A percentile compares a stretch with the other conserved stretches of the same genome.
These are phyloP conservation scores for Colletotrichum sp. DNA, from an alignment of 2,329 filamentous ascomycete species.

Conservation along the genomic window DNA sequence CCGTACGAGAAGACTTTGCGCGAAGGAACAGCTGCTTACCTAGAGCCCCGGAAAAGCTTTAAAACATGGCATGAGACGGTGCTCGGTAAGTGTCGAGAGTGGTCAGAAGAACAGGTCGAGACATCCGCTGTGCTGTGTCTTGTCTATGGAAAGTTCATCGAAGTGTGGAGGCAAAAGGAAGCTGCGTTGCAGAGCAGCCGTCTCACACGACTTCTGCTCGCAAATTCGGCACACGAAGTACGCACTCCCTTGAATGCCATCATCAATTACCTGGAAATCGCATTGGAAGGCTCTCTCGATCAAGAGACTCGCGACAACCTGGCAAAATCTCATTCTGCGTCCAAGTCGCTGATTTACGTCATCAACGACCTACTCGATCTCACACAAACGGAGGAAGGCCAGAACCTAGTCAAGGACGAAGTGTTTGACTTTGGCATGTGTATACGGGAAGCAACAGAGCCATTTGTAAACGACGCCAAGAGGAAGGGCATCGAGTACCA, in stretches of 20 bases:
- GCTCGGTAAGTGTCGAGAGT: constrained; percentile 81
- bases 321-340: constrained; percentile 84
- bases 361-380: constrained; percentile 91
- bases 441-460: constrained; percentile 76
- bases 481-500: constrained; percentile 77
- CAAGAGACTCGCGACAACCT: constrained; percentile 85
- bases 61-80: constrained; percentile 82
- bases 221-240: constrained; percentile 91
- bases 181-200: constrained; percentile 81
- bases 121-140: constrained; percentile 86
- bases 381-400: constrained; percentile 86
- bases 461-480: constrained; percentile 75
- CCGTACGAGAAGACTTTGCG: constrained; percentile 80
- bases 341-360: constrained; percentile 90
- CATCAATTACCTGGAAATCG: constrained; percentile 93
- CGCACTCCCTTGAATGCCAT: constrained; percentile 91
- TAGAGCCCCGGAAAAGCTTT: constrained; percentile 82
- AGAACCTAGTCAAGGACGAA: constrained; percentile 79
- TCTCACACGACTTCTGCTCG: constrained; percentile 76
- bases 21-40: constrained; percentile 72
- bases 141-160: constrained; percentile 88
- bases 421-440: constrained; percentile 74
- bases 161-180: constrained; percentile 92
- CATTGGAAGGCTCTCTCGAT: constrained; percentile 80
- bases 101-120: constrained; percentile 88